Conservation (phyloP, 352 stramenopile genomes). For the Phytophthora capsici region DNA sequence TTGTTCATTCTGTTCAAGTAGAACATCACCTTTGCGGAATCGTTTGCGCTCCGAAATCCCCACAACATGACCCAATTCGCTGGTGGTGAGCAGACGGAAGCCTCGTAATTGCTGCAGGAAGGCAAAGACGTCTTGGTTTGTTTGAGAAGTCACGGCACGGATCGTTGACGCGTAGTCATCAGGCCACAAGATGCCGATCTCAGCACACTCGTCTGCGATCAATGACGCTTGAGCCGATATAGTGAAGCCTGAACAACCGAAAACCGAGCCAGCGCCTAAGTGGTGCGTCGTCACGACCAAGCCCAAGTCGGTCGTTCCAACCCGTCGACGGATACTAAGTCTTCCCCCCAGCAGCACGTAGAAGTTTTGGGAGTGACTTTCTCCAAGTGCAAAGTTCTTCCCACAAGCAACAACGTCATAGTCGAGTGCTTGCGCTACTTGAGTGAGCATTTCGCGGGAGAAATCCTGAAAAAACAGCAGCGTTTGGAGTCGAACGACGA, state of each 20-base stretch:
- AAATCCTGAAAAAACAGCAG: constrained; percentile 80
- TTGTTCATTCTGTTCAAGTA: constrained; percentile 71
- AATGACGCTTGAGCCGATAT: constrained; percentile 55
- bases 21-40: constrained; percentile 68
- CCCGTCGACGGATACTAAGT: constrained; percentile 62
- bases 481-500: constrained; percentile 60
- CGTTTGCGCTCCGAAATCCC: constrained; percentile 73
- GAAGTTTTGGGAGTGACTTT: constrained; percentile 70
- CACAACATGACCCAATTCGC: constrained; percentile 73
- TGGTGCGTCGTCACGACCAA: constrained; percentile 75
- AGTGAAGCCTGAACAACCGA: constrained; percentile 62
- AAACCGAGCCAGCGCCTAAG: constrained; percentile 57
- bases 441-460: constrained; percentile 40
- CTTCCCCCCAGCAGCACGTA: constrained; percentile 67
- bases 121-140: constrained; percentile 68
- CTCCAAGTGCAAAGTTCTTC: constrained; percentile 61
- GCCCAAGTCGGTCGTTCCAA: constrained; percentile 56
- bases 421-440: constrained; percentile 59
- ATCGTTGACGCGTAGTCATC: constrained; percentile 63
- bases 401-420: constrained; percentile 74
- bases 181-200: constrained; percentile 74
- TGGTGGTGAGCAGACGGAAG: constrained; percentile 64
- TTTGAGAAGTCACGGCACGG: constrained; percentile 57
- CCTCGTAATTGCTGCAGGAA: constrained; percentile 76
- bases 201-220: constrained; percentile 69